Evolutionary conservation across 768 basidiomycete genomes (phyloP).

Genomic region (Psilocybe subaeruginosa): DNA sequence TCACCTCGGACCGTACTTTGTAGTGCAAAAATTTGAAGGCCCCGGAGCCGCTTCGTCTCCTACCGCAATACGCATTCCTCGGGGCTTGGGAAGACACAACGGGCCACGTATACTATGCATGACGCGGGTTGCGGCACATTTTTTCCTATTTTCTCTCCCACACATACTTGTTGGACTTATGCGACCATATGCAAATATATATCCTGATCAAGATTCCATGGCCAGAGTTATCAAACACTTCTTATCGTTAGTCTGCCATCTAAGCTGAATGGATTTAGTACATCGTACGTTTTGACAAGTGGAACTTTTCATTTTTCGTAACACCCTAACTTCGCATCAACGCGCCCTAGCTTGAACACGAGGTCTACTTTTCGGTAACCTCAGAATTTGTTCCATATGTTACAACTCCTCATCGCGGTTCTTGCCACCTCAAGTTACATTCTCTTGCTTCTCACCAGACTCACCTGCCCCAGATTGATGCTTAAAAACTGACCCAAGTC

Average conservation of each 20-base stretch:
- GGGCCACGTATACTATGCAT: constrained; percentile 19
- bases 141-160: constrained; percentile 5
- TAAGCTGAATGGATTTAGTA: constrained; percentile 7
- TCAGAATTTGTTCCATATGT: constrained; percentile 14
- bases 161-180: constrained; percentile 12
- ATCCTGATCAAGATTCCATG: constrained; percentile 9
- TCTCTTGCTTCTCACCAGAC: constrained; percentile 8
- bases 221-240: not conserved
- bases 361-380: constrained; percentile 7
- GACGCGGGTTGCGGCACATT: constrained; percentile 8
- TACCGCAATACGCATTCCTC: constrained; percentile 1
- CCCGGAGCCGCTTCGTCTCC: constrained; percentile 11
- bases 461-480: not conserved
- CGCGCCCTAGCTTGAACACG: constrained; percentile 17
- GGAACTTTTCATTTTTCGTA: constrained; percentile 4
- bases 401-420: constrained; percentile 9
- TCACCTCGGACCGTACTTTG: constrained; percentile 18
- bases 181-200: constrained; percentile 9
- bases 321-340: constrained; percentile 13
- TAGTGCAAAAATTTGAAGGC: not conserved
- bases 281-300: constrained; percentile 13
- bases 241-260: constrained; percentile 12
- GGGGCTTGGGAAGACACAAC: constrained; percentile 16
- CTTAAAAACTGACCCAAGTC: constrained; percentile 12
- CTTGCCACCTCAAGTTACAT: constrained; percentile 11